These are phyloP conservation scores for Leccinum boreale DNA, from an alignment of 768 basidiomycete species.

Conservation along the genomic window DNA sequence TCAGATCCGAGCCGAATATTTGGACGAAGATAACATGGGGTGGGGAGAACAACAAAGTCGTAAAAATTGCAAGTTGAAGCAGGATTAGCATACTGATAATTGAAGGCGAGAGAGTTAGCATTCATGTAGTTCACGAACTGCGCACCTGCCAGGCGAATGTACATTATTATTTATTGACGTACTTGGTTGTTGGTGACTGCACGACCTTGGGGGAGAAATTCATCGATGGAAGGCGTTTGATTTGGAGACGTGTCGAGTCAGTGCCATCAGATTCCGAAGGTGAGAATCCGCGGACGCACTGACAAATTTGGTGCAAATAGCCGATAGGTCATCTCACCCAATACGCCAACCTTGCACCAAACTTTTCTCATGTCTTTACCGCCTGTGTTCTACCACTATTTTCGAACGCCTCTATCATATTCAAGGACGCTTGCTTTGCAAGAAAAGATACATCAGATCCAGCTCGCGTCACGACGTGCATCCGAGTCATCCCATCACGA, in stretches of 20 bases:
- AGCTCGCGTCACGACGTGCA: conserved; percentile 50
- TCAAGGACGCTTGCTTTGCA: conserved; percentile 63
- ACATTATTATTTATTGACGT: neutral
- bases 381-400: conserved; percentile 76
- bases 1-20: conserved; percentile 22
- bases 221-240: neutral
- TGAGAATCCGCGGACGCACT: neutral
- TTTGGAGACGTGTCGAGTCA: neutral
- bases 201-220: neutral
- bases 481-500: conserved; percentile 44
- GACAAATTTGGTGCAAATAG: neutral
- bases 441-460: conserved; percentile 64
- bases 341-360: neutral
- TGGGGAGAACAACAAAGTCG: conserved; percentile 19
- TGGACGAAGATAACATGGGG: conserved; percentile 28
- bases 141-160: neutral
- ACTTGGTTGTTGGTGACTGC: neutral
- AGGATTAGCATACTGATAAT: neutral
- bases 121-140: neutral
- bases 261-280: no score
- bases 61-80: conserved; percentile 2
- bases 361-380: conserved; percentile 35
- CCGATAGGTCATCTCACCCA: neutral
- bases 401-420: conserved; percentile 78
- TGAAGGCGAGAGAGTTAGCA: neutral